phyloP scores from a whole-genome alignment of 176 grass and related monocot species.

The Panicum miliaceum region DNA sequence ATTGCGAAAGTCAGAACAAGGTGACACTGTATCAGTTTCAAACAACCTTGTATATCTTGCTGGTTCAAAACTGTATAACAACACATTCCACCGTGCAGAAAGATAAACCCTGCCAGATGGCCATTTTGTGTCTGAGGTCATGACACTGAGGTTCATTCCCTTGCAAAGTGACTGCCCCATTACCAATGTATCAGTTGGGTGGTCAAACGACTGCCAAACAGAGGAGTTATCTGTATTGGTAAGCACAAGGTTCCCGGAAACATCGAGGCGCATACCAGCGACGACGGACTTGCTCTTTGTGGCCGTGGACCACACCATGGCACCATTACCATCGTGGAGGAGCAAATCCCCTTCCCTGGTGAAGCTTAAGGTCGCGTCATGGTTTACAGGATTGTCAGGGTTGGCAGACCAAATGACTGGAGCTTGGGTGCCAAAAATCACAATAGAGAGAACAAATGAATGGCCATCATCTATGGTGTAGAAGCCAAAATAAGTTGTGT shows the following conservation, averaged over 20 bases:
- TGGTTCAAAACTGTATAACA: background rate
- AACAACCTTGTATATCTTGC: background rate
- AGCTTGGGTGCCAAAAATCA: background rate
- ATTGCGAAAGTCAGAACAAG: conserved; percentile 35
- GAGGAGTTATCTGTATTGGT: background rate
- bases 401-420: background rate
- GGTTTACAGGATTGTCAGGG: background rate
- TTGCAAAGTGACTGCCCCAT: background rate
- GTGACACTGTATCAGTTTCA: background rate
- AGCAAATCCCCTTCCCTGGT: background rate
- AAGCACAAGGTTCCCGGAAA: background rate
- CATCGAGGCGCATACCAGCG: background rate
- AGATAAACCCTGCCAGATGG: background rate
- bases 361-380: background rate
- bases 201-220: background rate
- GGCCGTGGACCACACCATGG: background rate
- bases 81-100: background rate
- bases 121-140: background rate
- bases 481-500: background rate
- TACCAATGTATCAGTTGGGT: background rate
- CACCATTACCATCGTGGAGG: background rate
- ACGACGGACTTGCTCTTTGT: background rate
- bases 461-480: background rate
- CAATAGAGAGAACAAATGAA: conserved; percentile 16
- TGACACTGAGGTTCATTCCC: background rate